Conservation (phyloP, 2,329 filamentous ascomycete genomes). For the Aspergillus sp. region DNA sequence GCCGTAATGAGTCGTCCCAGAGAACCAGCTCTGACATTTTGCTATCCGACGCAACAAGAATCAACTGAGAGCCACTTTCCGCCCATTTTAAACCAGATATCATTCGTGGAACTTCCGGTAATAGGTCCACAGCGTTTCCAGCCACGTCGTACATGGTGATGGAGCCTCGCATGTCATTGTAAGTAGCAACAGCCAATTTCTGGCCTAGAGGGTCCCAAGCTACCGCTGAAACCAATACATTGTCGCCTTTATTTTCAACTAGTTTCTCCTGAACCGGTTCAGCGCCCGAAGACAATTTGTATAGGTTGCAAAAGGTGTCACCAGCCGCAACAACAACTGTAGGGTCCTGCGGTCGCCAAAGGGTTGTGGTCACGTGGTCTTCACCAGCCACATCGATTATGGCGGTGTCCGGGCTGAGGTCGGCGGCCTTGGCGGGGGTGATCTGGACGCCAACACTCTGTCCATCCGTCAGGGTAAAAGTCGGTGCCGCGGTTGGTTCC, state of each 20-base stretch:
- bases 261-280: slow-evolving; percentile 36
- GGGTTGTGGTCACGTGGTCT: slow-evolving; percentile 41
- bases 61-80: slow-evolving; percentile 36
- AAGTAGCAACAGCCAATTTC: slow-evolving; percentile 49
- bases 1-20: slow-evolving; percentile 42
- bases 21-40: slow-evolving; percentile 42
- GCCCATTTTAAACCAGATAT: slow-evolving; percentile 47
- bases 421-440: slow-evolving; percentile 48
- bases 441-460: slow-evolving; percentile 50
- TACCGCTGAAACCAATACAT: slow-evolving; percentile 43
- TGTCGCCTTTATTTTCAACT: slow-evolving; percentile 33
- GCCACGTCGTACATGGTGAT: slow-evolving; percentile 46
- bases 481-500: slow-evolving; percentile 31
- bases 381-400: slow-evolving; percentile 39
- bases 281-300: slow-evolving; percentile 38
- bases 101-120: slow-evolving; percentile 46
- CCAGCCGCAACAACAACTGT: slow-evolving; percentile 43
- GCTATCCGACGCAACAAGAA: slow-evolving; percentile 45
- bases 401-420: slow-evolving; percentile 46
- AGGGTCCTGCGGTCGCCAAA: slow-evolving; percentile 48
- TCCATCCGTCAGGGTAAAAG: slow-evolving; percentile 44
- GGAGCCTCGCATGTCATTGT: slow-evolving; percentile 41
- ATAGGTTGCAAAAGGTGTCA: slow-evolving; percentile 47
- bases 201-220: slow-evolving; percentile 47
- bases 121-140: slow-evolving; percentile 44